Evolutionary conservation across 2,329 filamentous ascomycete species (phyloP).

Genomic region (Rhinocladiella similis): DNA sequence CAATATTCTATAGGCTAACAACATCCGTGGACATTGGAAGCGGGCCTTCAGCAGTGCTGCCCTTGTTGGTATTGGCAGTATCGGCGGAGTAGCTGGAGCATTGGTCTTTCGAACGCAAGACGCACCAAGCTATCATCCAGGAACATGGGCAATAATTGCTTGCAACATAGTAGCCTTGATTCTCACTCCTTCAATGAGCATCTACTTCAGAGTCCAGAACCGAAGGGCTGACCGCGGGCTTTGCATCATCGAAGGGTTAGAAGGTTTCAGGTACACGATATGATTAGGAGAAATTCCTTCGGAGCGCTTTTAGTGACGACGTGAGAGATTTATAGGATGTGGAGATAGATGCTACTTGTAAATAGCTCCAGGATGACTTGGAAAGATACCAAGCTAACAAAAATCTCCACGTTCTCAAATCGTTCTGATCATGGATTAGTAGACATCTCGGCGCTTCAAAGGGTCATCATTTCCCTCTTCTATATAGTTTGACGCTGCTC

Average conservation of each 20-base stretch:
- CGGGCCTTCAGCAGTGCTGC: conserved; percentile 54
- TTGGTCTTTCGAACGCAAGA: conserved; percentile 63
- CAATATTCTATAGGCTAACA: no score
- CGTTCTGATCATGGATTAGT: no score
- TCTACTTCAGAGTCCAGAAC: conserved; percentile 16
- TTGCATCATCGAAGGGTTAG: conserved; percentile 50
- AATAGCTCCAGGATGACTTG: no score
- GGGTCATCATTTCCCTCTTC: no score
- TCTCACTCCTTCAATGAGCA: conserved; percentile 7
- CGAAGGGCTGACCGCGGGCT: conserved; percentile 39
- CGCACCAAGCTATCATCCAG: conserved; percentile 35
- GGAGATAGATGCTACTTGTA: no score
- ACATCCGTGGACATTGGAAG: conserved; percentile 86
- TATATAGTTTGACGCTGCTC: no score
- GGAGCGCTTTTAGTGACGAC: no score
- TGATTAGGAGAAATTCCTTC: no score
- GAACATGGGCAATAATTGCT: conserved; percentile 1
- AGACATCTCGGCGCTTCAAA: no score
- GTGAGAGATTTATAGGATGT: no score
- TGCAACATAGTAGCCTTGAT: conserved; percentile 2
- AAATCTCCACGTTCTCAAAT: no score
- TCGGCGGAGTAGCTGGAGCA: conserved; percentile 74
- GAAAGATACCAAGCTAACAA: no score
- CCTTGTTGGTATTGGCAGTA: conserved; percentile 45
- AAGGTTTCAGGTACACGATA: conserved; percentile 39